Evolutionary conservation across 371 early-diverging fungal genomes (phyloP).

Genomic region (Lichtheimia corymbifera): DNA sequence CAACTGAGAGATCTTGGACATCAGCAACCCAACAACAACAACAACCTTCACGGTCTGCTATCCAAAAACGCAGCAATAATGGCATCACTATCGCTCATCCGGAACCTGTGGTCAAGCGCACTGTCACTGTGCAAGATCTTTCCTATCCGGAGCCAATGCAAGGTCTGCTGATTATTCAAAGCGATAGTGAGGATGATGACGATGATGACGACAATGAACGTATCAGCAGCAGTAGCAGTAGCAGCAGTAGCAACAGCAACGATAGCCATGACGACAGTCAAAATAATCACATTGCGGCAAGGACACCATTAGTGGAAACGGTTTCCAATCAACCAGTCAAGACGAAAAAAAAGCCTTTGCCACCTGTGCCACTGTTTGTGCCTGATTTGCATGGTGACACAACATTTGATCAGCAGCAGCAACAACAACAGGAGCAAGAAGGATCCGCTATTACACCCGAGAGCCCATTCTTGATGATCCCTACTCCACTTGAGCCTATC

Average conservation of each 20-base stretch:
- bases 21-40: too few relatives aligned
- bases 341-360: not conserved
- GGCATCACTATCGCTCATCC: not conserved
- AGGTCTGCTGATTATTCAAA: slow-evolving; percentile 16
- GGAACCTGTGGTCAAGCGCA: slow-evolving; percentile 9
- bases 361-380: not conserved
- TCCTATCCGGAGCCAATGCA: slow-evolving; percentile 12
- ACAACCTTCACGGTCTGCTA: not conserved
- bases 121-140: slow-evolving; percentile 20
- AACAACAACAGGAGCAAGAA: not conserved
- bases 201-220: slow-evolving; percentile 15
- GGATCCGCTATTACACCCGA: not conserved
- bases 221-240: not conserved
- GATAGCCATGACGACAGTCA: too few relatives aligned
- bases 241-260: not conserved
- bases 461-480: slow-evolving; percentile 2
- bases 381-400: not conserved
- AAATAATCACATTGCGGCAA: not conserved
- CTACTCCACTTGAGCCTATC: slow-evolving; percentile 14
- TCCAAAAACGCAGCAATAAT: not conserved
- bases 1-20: too few relatives aligned
- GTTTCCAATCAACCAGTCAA: not conserved
- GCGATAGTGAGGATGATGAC: slow-evolving; percentile 12
- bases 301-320: too few relatives aligned
- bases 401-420: not conserved